Percentiles rank a stretch among this genome's conserved stretches.
phyloP scores from a whole-genome alignment of 257 asterid species.

The Solanum bulbocastanum region DNA sequence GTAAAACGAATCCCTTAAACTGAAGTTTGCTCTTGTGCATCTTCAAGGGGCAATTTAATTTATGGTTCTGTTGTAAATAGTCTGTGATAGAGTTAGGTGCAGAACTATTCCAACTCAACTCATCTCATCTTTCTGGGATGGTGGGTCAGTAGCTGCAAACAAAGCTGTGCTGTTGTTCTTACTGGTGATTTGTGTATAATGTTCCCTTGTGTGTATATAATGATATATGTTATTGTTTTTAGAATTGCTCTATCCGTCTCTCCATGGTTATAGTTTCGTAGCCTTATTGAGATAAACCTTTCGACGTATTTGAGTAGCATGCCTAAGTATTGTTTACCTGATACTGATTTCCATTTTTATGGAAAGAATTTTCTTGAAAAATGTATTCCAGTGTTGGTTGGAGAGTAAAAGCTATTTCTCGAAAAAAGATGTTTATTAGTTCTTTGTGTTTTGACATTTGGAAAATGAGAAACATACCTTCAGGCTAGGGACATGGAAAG shows the following conservation, averaged over 20 bases:
- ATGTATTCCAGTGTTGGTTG: neutral
- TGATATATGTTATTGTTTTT: neutral
- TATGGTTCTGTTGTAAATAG: neutral
- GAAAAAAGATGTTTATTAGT: neutral
- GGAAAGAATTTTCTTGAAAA: neutral
- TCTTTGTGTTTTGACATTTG: too few relatives aligned
- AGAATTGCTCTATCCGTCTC: neutral
- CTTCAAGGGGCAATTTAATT: neutral
- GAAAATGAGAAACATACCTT: neutral
- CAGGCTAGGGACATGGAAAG: neutral
- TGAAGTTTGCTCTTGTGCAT: neutral
- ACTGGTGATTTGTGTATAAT: neutral
- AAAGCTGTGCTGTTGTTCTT: neutral
- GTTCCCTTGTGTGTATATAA: neutral
- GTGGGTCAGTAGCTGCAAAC: neutral
- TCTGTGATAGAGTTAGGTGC: slow-evolving; percentile 3
- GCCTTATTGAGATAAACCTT: neutral
- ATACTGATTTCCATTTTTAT: neutral
- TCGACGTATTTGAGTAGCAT: neutral
- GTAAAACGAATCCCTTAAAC: neutral
- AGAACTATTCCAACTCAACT: neutral
- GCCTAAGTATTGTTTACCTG: neutral
- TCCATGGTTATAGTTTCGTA: neutral
- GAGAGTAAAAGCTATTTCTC: neutral
- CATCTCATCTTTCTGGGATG: neutral